Conservation (phyloP, 352 stramenopile species). For the Elongisporangium anandrum region DNA sequence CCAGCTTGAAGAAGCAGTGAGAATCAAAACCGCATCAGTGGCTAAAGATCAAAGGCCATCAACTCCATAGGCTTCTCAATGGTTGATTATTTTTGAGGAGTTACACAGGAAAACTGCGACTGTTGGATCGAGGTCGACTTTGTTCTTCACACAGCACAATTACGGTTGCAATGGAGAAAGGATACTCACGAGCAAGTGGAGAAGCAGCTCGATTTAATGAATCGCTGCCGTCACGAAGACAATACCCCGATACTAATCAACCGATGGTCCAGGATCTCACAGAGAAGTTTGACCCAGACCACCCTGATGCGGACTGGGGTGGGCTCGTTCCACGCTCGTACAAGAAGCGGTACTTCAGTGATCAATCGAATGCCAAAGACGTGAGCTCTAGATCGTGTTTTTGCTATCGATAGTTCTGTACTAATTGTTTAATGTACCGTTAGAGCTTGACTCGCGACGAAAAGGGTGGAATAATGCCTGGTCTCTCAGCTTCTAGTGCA, state of each 20-base stretch:
- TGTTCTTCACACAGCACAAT: neutral
- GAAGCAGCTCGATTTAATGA: slow-evolving; percentile 25
- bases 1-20: slow-evolving; percentile 29
- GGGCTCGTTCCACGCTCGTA: slow-evolving; percentile 56
- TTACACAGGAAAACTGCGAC: neutral
- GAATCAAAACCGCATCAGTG: neutral
- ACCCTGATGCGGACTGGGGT: slow-evolving; percentile 72
- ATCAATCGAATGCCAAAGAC: slow-evolving; percentile 32
- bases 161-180: slow-evolving; percentile 48
- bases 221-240: neutral
- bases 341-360: slow-evolving; percentile 60
- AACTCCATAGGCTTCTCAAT: neutral
- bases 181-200: slow-evolving; percentile 30
- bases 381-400: slow-evolving; percentile 15
- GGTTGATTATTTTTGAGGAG: neutral
- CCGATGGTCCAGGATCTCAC: slow-evolving; percentile 39
- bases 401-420: neutral
- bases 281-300: slow-evolving; percentile 70
- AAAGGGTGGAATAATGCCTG: slow-evolving; percentile 55
- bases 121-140: neutral
- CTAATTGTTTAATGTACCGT: neutral
- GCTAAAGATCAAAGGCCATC: neutral
- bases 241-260: slow-evolving; percentile 11
- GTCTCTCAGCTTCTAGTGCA: slow-evolving; percentile 10
- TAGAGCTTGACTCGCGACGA: slow-evolving; percentile 52